Conservation (phyloP, 164 flowering plant genomes). For the Sedum album region DNA sequence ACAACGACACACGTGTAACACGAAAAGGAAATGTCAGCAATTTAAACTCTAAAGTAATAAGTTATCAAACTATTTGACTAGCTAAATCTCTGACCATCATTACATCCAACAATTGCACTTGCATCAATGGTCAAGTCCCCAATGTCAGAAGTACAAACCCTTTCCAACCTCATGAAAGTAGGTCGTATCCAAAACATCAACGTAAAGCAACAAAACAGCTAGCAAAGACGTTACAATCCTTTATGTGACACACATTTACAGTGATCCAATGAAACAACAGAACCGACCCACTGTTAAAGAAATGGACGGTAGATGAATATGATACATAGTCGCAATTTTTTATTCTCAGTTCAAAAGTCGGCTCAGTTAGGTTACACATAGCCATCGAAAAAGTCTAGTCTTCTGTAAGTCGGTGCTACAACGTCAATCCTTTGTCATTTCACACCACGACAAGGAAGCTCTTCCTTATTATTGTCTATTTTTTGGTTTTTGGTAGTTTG, state of each 20-base stretch:
- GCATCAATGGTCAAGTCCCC: background rate
- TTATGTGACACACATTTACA: background rate
- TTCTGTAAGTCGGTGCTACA: background rate
- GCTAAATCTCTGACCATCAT: background rate
- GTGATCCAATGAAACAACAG: background rate
- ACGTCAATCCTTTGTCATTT: slow-evolving; percentile 1
- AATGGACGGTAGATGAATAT: background rate
- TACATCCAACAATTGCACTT: background rate
- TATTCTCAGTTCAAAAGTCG: background rate
- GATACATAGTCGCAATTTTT: background rate
- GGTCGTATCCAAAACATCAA: background rate
- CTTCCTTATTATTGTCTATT: background rate
- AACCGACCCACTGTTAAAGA: background rate
- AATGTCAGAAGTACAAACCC: background rate
- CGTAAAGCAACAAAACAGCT: background rate
- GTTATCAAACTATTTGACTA: background rate
- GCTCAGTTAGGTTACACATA: background rate
- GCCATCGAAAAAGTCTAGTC: background rate
- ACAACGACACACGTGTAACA: slow-evolving; percentile 3
- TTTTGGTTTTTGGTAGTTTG: background rate
- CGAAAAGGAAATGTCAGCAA: background rate
- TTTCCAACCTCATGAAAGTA: background rate
- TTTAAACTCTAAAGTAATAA: background rate
- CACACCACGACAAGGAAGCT: background rate
- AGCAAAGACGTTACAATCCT: background rate